phyloP scores from a whole-genome alignment of 1,139 yeast species.

The Meyerozyma smithsonii region DNA sequence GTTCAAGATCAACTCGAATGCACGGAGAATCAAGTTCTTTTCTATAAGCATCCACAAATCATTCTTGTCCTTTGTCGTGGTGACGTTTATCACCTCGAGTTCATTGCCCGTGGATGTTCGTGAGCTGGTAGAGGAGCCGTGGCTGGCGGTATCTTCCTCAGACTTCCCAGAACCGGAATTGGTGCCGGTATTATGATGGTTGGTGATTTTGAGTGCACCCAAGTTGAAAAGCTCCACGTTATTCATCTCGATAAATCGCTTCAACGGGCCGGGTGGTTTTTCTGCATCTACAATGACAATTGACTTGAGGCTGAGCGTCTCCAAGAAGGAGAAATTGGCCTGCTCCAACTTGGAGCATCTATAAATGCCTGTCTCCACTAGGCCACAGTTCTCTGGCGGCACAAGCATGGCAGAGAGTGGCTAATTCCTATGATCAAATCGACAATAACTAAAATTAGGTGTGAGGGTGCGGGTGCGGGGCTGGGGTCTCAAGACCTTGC shows the following conservation, averaged over 20 bases:
- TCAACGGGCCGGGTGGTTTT: constrained; percentile 55
- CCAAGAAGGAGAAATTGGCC: constrained; percentile 61
- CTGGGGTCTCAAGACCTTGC: too few relatives aligned
- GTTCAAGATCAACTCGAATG: constrained; percentile 61
- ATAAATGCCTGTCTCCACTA: constrained; percentile 70
- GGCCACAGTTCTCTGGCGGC: constrained; percentile 75
- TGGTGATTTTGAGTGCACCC: constrained; percentile 35
- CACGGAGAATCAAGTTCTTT: constrained; percentile 48
- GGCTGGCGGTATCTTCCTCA: constrained; percentile 16
- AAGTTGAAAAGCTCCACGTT: constrained; percentile 39
- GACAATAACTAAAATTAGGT: not conserved
- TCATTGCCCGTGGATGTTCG: constrained; percentile 13
- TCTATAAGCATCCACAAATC: constrained; percentile 74
- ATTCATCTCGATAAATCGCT: constrained; percentile 41
- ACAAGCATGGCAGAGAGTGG: constrained; percentile 47
- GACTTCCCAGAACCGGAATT: constrained; percentile 10
- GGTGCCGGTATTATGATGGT: constrained; percentile 35
- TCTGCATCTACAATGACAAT: constrained; percentile 67
- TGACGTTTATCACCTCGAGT: constrained; percentile 8
- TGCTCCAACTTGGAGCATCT: constrained; percentile 52
- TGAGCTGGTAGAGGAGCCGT: constrained; percentile 8
- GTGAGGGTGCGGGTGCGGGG: constrained; percentile 1
- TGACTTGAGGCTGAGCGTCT: constrained; percentile 55
- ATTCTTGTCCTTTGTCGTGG: constrained; percentile 22
- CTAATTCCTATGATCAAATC: not conserved